Base-by-base conservation (phyloP, 1,284 basidiomycete genomes). In the Apiotrichum gamsii region DNA sequence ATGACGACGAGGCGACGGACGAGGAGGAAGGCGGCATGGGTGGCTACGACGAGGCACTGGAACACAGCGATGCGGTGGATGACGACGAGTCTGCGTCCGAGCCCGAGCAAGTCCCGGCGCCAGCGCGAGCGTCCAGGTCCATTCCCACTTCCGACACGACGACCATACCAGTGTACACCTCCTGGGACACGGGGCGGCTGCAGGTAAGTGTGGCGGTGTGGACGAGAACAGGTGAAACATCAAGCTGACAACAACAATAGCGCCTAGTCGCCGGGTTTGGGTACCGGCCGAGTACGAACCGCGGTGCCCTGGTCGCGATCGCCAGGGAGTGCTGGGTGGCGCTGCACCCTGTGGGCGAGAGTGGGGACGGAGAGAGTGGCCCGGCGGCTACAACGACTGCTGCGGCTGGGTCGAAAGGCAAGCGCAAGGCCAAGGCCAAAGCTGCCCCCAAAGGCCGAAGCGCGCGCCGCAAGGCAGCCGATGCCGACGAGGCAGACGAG, bases 321-420 rank as follows among this genome's bases (percentile, higher is more conserved):
- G 67, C 69, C 5, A 46, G 51, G 6, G 54, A 56, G 8, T 70
- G 69, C 51, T 72, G 70, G 70, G 40, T 30, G 23, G 67, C 69
- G 11, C 55, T 62, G n/a, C 51, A 72, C 43, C 63, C 65, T 6
- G 40, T n/a, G n/a, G n/a, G n/a, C n/a, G n/a, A n/a, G n/a, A n/a
- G n/a, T n/a, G n/a, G n/a, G n/a, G n/a, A n/a, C n/a, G n/a, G n/a
- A n/a, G n/a, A n/a, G n/a, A n/a, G n/a, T n/a, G n/a, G n/a, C n/a
- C n/a, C n/a, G n/a, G n/a, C n/a, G n/a, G n/a, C 31, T 32, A n/a
- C 31, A n/a, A 14, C 31, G 31, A 14, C 14, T n/a, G 31, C 13
- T 8, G 31, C 3, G 14, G 31, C 15, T 15, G n/a, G 8, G 14
- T 5, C 32, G 14, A 52, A 39, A 38, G 43, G 33, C 16, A 43